Evolutionary conservation across 177 flowering plant species (phyloP), one percentile per base, ranked within the genome.

Genomic region (Vitis hybrid): DNA sequence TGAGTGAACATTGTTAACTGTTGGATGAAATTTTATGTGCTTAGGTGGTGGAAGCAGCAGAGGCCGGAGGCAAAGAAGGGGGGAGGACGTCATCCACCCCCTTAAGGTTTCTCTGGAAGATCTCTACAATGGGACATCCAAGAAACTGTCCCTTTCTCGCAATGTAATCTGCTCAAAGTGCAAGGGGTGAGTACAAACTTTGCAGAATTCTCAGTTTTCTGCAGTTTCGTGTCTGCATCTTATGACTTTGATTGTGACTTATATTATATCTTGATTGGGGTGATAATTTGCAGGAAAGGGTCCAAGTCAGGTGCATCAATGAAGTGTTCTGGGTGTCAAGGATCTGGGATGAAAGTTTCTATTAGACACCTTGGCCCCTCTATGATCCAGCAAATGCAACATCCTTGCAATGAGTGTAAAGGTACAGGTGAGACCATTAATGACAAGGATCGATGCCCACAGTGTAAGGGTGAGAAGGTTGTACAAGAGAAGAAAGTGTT

Each of bases 61-160:
- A 62, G 92, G 94, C 6, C 52, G 94, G 51, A 88, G 97, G 83
- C 97, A 92, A 80, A 89, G 94, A 65, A 85, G 90, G 75, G 97
- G 96, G 17, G 97, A 92, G 72, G 97, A 92, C 77, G 96, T 92
- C n/a, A 72, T 92, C 50, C 96, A 92, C 72, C 92, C 97, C 8
- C 82, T 92, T 12, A 92, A 90, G 80, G 95, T 92, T 22, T 86
- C 97, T 5, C 73, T 92, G 62, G 97, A 92, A 52, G 95, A 92
- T 59, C 80, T 92, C 3, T 92, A 88, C 76, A 85, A 68, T 73
- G 97, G 95, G 5, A 86, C 88, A 17, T 82, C 94, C 0, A 92
- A 91, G 86, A 90, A 92, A 75, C 85, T 92, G 2, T 89, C 97
- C 0, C 90, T 91, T 12, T 86, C 97, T 0, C 85, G 95, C 28